Evolutionary conservation across 2,329 filamentous ascomycete species (phyloP), one percentile per base, ranked within the genome.

Genomic region (Apiospora sp.): DNA sequence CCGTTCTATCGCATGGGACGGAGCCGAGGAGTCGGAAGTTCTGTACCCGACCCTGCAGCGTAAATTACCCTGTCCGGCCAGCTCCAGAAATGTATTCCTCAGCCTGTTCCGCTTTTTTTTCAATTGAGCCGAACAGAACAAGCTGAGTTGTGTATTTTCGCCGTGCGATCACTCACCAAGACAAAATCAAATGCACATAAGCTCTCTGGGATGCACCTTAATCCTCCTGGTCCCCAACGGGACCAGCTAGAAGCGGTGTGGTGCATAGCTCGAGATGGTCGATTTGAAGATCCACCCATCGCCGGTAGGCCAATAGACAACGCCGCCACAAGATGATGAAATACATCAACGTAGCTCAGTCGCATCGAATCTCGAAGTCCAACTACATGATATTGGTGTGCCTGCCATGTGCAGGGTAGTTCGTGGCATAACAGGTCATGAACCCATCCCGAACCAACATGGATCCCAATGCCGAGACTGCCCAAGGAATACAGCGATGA

Each of bases 11-110:
- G 49, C 51, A 34, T 58, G 51, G 51, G 34, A 64, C 34, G 58
- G 58, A 64, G 58, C 58, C 58, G 34, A 51, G 49, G n/a, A 37
- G 19, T 64, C 58, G 58, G 58, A 37, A 64, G 58, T 22, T n/a
- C 8, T 64, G 19, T 64, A 61, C 54, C 54, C 54, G 30, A 34
- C 54, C 30, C 54, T 61, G 19, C 27, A 58, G 27, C 27, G 27
- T 30, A 61, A 22, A 61, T 30, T 30, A 16, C 49, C 24, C 24
- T 14, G 27, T 22, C 58, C 34, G 58, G 19, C 3, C 58, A 41
- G 34, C 58, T 64, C 58, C 58, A 64, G 58, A 41, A 41, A 41
- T 41, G 1, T 19, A 14, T 13, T 64, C 22, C 41, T 34, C 58
- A 12, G 34, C 22, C 58, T 64, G 58, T 22, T 19, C 16, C 19